Conservation (phyloP, 164 flowering plant species). For the Stephania japonica region DNA sequence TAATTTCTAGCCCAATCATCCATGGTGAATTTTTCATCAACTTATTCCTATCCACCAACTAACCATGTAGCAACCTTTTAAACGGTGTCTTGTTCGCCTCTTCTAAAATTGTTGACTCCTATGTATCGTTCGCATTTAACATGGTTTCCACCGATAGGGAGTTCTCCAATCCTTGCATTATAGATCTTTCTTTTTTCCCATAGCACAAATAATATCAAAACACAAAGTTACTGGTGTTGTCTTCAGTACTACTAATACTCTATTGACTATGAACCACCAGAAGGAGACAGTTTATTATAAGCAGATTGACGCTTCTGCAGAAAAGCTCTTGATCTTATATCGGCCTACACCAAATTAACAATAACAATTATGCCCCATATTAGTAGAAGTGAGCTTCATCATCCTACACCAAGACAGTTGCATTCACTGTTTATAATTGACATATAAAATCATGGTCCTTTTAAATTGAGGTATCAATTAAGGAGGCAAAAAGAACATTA, state of each 20-base stretch:
- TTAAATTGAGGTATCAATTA: neutral
- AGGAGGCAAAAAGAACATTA: slow-evolving; percentile 15
- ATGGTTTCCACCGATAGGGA: neutral
- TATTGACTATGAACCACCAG: neutral
- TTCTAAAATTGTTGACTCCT: neutral
- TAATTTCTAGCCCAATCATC: too few relatives aligned
- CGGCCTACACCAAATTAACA: slow-evolving; percentile 4
- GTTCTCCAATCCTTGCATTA: neutral
- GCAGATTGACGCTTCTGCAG: slow-evolving; percentile 4
- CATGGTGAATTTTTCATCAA: too few relatives aligned
- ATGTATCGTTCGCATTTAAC: neutral
- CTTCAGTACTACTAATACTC: neutral
- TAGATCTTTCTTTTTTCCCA: too few relatives aligned
- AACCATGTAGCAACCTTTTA: too few relatives aligned
- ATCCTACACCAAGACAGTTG: neutral
- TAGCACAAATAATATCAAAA: neutral
- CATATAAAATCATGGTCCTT: too few relatives aligned
- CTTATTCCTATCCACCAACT: too few relatives aligned
- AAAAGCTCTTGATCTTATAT: slow-evolving; percentile 9
- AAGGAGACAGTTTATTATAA: neutral
- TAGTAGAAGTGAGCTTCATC: too few relatives aligned
- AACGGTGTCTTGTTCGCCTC: neutral
- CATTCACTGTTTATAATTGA: neutral
- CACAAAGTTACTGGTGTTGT: neutral
- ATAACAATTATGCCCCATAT: too few relatives aligned